These are phyloP conservation scores for Fraxinus americana DNA, from an alignment of 257 asterid genomes.

Conservation along the genomic window DNA sequence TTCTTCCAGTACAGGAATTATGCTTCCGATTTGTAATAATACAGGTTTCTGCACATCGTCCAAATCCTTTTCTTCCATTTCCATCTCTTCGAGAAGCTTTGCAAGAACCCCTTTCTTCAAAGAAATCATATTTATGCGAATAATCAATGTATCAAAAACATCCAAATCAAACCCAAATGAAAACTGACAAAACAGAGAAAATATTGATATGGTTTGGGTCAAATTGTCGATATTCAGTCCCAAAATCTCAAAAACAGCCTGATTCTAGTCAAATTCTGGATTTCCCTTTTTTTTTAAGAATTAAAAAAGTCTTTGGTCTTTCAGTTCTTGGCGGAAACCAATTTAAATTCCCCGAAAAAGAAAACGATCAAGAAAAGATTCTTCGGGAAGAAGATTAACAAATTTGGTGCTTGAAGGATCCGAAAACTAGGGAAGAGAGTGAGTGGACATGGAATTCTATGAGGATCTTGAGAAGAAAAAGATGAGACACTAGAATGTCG, in stretches of 20 bases:
- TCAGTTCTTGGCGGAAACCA: neutral
- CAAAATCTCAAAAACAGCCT: neutral
- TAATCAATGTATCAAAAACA: neutral
- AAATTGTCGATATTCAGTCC: neutral
- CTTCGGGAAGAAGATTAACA: neutral
- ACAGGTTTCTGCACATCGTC: slow-evolving; percentile 32
- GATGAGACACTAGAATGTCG: too few species aligned
- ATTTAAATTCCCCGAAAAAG: neutral
- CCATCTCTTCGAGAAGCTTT: slow-evolving; percentile 61
- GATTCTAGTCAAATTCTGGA: neutral
- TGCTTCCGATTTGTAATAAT: slow-evolving; percentile 67
- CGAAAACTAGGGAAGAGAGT: neutral
- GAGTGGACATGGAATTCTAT: neutral
- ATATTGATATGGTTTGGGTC: neutral
- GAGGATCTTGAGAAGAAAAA: neutral
- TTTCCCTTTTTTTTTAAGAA: neutral
- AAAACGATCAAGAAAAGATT: neutral
- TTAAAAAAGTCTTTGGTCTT: neutral
- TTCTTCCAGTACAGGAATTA: slow-evolving; percentile 75
- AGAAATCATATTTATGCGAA: slow-evolving; percentile 38
- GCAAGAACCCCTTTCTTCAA: slow-evolving; percentile 60
- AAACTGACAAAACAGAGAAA: neutral
- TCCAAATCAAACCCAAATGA: neutral
- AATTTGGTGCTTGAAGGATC: neutral
- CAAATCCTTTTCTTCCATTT: slow-evolving; percentile 22